Conservation (phyloP, 768 basidiomycete genomes). For the Mycena metata region DNA sequence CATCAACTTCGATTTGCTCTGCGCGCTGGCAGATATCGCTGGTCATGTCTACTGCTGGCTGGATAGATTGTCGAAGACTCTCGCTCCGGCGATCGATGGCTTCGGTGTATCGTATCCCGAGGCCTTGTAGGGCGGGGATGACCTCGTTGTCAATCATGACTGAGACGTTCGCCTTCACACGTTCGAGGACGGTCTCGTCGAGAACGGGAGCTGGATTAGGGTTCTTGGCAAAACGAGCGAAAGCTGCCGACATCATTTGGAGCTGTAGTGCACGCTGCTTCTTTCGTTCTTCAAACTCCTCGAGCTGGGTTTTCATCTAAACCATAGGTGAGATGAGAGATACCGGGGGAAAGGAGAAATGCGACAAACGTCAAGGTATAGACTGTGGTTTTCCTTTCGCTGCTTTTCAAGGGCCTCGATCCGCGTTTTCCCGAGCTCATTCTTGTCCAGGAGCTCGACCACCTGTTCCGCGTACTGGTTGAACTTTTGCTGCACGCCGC, state of each 20-base stretch:
- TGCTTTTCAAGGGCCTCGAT: neutral
- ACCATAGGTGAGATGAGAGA: neutral
- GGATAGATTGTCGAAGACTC: constrained; percentile 46
- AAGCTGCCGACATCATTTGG: neutral
- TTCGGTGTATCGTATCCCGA: neutral
- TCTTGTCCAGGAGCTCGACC: neutral
- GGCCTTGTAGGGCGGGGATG: constrained; percentile 20
- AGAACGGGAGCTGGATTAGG: constrained; percentile 3
- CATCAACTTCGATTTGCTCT: constrained; percentile 7
- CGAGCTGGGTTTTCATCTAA: constrained; percentile 26
- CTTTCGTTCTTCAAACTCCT: neutral
- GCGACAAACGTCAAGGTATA: constrained; percentile 9
- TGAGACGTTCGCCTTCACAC: constrained; percentile 3
- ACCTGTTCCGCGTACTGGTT: neutral
- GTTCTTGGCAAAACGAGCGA: constrained; percentile 4
- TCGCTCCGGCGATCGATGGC: constrained; percentile 37
- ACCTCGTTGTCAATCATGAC: constrained; percentile 30
- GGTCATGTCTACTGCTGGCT: constrained; percentile 49
- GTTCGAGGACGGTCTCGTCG: constrained; percentile 13
- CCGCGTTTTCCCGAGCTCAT: neutral
- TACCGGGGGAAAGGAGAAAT: neutral
- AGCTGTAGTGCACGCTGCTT: constrained; percentile 7
- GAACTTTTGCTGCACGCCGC: neutral
- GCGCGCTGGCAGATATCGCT: constrained; percentile 47
- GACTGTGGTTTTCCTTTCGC: neutral